These are phyloP conservation scores for Zostera marina DNA, from an alignment of 116 monocot species.

Conservation along the genomic window DNA sequence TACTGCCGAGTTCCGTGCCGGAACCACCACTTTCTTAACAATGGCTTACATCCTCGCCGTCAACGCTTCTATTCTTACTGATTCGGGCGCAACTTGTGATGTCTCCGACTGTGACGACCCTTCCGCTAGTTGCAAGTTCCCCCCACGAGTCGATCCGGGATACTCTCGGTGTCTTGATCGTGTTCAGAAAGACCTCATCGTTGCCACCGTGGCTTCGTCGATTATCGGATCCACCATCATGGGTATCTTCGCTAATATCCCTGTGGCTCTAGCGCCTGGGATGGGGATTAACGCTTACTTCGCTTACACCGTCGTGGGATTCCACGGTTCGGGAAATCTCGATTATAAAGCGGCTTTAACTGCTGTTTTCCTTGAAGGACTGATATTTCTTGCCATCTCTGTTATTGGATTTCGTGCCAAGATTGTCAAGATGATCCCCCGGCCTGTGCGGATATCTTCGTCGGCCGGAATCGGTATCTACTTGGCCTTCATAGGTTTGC, in stretches of 20 bases:
- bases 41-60: slow-evolving; percentile 86
- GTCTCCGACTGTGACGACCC: slow-evolving; percentile 41
- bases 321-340: slow-evolving; percentile 72
- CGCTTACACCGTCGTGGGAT: slow-evolving; percentile 82
- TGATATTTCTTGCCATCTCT: slow-evolving; percentile 48
- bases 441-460: slow-evolving; percentile 48
- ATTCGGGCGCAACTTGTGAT: slow-evolving; percentile 81
- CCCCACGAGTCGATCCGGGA: slow-evolving; percentile 38
- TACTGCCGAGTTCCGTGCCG: slow-evolving; percentile 87
- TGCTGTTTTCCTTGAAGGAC: slow-evolving; percentile 57
- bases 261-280: slow-evolving; percentile 68
- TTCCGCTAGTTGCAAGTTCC: slow-evolving; percentile 29
- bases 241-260: slow-evolving; percentile 60
- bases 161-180: slow-evolving; percentile 53
- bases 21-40: slow-evolving; percentile 82
- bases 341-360: slow-evolving; percentile 56
- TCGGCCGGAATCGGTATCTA: slow-evolving; percentile 77
- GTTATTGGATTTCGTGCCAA: slow-evolving; percentile 46
- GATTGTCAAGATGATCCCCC: slow-evolving; percentile 57
- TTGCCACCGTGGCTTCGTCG: slow-evolving; percentile 68
- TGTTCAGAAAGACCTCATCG: slow-evolving; percentile 66
- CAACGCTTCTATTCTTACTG: slow-evolving; percentile 78
- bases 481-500: slow-evolving; percentile 79
- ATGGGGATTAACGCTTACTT: slow-evolving; percentile 94
- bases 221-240: slow-evolving; percentile 55